These are phyloP conservation scores for Gossypium aridum DNA, from an alignment of 441 rosid species.

Conservation along the genomic window DNA sequence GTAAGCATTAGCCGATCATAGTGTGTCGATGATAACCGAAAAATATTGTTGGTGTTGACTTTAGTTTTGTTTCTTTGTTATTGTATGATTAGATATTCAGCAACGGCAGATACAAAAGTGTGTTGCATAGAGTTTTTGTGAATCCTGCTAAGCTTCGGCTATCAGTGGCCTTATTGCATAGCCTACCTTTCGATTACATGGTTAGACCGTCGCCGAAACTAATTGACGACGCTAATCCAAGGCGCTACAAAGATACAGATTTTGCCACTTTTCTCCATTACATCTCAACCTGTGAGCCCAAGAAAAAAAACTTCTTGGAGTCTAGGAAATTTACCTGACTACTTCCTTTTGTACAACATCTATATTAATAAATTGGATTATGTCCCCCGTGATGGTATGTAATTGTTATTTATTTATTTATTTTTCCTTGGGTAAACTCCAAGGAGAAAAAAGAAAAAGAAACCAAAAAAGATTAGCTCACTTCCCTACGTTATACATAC, in stretches of 20 bases:
- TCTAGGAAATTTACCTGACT: slow-evolving; percentile 36
- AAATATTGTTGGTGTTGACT: background rate
- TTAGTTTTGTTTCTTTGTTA: background rate
- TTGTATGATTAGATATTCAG: slow-evolving; percentile 57
- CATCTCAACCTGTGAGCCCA: slow-evolving; percentile 54
- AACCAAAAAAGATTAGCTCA: background rate
- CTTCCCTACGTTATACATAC: background rate
- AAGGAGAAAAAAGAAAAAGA: background rate
- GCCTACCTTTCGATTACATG: slow-evolving; percentile 37
- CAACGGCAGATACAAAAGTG: slow-evolving; percentile 86
- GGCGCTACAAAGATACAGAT: slow-evolving; percentile 54
- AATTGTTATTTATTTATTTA: background rate
- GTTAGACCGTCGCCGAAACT: slow-evolving; percentile 50
- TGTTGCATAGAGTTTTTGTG: slow-evolving; percentile 66
- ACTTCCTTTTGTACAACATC: background rate
- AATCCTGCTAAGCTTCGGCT: slow-evolving; percentile 48
- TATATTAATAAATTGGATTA: background rate
- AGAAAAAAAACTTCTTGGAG: slow-evolving; percentile 67
- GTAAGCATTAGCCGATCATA: slow-evolving; percentile 11
- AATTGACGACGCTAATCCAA: slow-evolving; percentile 41
- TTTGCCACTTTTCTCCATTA: slow-evolving; percentile 63
- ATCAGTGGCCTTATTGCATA: slow-evolving; percentile 75
- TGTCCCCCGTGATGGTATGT: too few relatives aligned
- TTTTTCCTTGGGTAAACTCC: background rate
- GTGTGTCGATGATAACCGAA: too few relatives aligned